Evolutionary conservation across 352 stramenopile species (phyloP).

Genomic region (Globisporangium spinosum): DNA sequence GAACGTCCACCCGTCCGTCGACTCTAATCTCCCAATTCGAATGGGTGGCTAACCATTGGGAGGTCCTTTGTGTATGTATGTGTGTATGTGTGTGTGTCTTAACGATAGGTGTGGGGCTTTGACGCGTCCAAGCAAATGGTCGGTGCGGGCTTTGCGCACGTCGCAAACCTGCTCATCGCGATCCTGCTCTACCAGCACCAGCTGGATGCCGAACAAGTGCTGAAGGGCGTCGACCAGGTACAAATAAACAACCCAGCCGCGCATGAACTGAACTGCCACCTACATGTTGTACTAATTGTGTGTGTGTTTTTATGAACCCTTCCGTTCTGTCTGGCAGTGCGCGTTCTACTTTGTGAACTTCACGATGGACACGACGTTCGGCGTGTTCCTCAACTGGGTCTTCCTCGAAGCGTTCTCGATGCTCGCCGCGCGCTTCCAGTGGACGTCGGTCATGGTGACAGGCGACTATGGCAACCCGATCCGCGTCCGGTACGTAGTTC

Average conservation of each 20-base stretch:
- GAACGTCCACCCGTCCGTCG: background rate
- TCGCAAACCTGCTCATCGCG: slow-evolving; percentile 84
- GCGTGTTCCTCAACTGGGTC: slow-evolving; percentile 80
- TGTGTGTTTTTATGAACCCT: background rate
- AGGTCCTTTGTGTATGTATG: background rate
- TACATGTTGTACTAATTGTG: background rate
- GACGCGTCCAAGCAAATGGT: slow-evolving; percentile 87
- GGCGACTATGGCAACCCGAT: slow-evolving; percentile 82
- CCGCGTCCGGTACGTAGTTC: slow-evolving; percentile 29
- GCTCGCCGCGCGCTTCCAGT: slow-evolving; percentile 52
- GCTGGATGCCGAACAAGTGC: slow-evolving; percentile 16
- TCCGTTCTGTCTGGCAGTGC: slow-evolving; percentile 33
- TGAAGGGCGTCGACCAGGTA: slow-evolving; percentile 54
- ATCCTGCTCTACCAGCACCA: slow-evolving; percentile 70
- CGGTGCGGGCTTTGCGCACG: slow-evolving; percentile 77
- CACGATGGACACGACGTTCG: slow-evolving; percentile 81
- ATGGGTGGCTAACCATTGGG: background rate
- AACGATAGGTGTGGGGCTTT: slow-evolving; percentile 69
- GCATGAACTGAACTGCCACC: too few species aligned
- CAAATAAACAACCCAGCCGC: background rate
- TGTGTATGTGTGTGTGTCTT: slow-evolving; percentile 1
- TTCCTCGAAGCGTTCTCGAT: slow-evolving; percentile 60
- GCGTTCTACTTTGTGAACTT: slow-evolving; percentile 90
- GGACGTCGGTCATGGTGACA: slow-evolving; percentile 51
- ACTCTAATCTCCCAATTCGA: background rate